Evolutionary conservation across 768 basidiomycete genomes (phyloP).

Genomic region (Tylopilus sp.): DNA sequence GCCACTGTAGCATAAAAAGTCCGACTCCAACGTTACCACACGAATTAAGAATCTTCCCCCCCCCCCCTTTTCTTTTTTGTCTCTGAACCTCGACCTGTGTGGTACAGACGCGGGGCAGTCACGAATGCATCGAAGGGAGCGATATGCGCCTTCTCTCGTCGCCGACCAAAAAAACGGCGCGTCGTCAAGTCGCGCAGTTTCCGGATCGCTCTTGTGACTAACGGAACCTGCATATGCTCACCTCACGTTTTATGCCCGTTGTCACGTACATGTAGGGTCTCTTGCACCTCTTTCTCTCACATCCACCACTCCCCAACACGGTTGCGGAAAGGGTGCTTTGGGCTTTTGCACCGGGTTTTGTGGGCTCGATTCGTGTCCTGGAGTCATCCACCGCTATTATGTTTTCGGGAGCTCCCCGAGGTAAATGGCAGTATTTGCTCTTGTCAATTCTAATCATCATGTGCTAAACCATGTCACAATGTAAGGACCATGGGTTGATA

Average conservation of each 20-base stretch:
- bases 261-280: slow-evolving; percentile 3
- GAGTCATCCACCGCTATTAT: neutral
- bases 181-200: slow-evolving; percentile 11
- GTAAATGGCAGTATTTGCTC: neutral
- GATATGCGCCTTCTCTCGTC: no score
- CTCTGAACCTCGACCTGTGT: no score
- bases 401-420: neutral
- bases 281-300: neutral
- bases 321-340: slow-evolving; percentile 11
- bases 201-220: slow-evolving; percentile 23
- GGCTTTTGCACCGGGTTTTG: slow-evolving; percentile 1
- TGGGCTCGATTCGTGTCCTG: neutral
- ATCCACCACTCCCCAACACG: neutral
- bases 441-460: neutral
- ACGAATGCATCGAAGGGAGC: no score
- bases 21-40: no score
- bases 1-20: no score
- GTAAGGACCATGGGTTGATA: neutral
- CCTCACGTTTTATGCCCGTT: slow-evolving; percentile 34
- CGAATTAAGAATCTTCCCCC: no score
- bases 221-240: slow-evolving; percentile 44
- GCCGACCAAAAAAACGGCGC: no score
- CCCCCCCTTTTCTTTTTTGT: no score
- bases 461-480: neutral
- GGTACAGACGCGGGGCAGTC: no score